These are phyloP conservation scores for Mucor mucedo DNA, from an alignment of 371 early-diverging fungal genomes.

Conservation along the genomic window DNA sequence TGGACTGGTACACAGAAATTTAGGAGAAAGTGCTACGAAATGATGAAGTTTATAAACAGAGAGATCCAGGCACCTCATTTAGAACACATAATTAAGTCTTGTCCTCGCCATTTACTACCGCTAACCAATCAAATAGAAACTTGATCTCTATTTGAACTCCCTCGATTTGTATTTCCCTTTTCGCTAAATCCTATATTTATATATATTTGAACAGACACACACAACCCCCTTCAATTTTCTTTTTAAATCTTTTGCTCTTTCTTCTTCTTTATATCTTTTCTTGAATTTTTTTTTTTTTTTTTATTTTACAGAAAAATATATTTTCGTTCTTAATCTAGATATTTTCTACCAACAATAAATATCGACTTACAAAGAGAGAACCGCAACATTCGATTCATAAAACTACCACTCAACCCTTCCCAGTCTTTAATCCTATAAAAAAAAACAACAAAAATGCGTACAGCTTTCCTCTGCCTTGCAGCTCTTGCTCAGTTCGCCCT, in stretches of 20 bases:
- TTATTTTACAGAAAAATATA: not conserved
- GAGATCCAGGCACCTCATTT: slow-evolving; percentile 27
- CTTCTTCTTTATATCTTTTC: slow-evolving; percentile 19
- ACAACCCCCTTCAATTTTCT: slow-evolving; percentile 23
- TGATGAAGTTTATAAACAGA: not conserved
- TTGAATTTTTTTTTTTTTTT: slow-evolving; percentile 6
- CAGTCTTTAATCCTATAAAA: slow-evolving; percentile 20
- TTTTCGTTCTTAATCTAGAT: not conserved
- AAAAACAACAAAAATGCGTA: slow-evolving; percentile 36
- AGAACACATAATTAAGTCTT: slow-evolving; percentile 19
- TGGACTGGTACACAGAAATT: slow-evolving; percentile 19
- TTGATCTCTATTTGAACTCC: slow-evolving; percentile 24
- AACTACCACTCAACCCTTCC: slow-evolving; percentile 13
- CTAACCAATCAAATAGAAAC: slow-evolving; percentile 14
- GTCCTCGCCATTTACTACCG: slow-evolving; percentile 11
- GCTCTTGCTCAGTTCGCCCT: slow-evolving; percentile 51
- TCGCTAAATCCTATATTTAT: slow-evolving; percentile 21
- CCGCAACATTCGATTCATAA: not conserved
- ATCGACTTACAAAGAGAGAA: not conserved
- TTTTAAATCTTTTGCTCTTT: slow-evolving; percentile 19
- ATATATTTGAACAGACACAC: slow-evolving; percentile 14
- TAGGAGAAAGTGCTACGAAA: slow-evolving; percentile 25
- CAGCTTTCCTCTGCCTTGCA: slow-evolving; percentile 48
- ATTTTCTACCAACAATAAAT: slow-evolving; percentile 2
- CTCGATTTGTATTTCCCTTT: slow-evolving; percentile 26